These are phyloP conservation scores for Venturia oleaginea DNA, from an alignment of 2,329 filamentous ascomycete species.

Conservation along the genomic window DNA sequence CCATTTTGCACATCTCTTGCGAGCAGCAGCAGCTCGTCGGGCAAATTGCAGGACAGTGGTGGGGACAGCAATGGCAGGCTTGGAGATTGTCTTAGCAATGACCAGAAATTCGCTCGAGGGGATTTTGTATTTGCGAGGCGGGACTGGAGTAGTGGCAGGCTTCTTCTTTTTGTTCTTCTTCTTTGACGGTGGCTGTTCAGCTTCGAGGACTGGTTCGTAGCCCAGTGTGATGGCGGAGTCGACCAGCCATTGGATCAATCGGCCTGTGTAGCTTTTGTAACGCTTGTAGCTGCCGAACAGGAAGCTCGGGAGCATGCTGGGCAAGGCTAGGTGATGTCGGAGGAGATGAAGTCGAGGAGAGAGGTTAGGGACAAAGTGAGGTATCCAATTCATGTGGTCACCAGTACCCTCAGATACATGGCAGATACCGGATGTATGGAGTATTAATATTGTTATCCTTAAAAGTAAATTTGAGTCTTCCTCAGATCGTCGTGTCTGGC, in stretches of 20 bases:
- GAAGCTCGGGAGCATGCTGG: background rate
- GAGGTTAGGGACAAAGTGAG: too few species aligned
- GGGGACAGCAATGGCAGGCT: background rate
- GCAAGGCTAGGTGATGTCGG: background rate
- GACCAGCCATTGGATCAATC: background rate
- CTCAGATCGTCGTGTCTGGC: too few species aligned
- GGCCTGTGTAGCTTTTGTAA: slow-evolving; percentile 5
- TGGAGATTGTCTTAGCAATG: background rate
- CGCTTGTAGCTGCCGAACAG: background rate
- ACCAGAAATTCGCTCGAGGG: background rate
- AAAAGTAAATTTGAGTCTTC: too few species aligned
- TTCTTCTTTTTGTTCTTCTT: background rate
- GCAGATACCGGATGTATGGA: too few species aligned
- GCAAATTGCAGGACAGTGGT: background rate
- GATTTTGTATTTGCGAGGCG: background rate
- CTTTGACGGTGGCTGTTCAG: background rate
- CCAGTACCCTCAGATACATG: too few species aligned
- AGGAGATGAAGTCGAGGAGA: too few species aligned
- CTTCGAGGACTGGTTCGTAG: background rate
- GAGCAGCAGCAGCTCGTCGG: background rate
- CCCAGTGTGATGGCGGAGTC: background rate
- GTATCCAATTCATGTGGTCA: too few species aligned
- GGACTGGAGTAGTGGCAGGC: background rate
- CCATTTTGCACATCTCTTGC: background rate
- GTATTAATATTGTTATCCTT: too few species aligned